Evolutionary conservation across 768 basidiomycete species (phyloP).

Genomic region (Rubroboletus satanas): DNA sequence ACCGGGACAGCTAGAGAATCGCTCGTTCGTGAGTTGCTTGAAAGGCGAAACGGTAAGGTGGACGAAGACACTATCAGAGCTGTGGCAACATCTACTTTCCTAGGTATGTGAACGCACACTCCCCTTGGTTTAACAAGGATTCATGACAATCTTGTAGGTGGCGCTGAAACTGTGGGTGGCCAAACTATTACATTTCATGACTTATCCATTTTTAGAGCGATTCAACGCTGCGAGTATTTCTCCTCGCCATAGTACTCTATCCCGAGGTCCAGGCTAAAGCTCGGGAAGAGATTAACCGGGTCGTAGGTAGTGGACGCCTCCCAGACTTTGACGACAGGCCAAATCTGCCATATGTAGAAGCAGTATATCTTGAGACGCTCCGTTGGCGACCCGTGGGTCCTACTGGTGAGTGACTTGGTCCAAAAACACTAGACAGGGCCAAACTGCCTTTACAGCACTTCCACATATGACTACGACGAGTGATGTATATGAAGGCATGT

Average conservation of each 20-base stretch:
- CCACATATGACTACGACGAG: conserved; percentile 22
- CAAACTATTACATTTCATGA: neutral
- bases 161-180: conserved; percentile 25
- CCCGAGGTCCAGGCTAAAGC: conserved; percentile 32
- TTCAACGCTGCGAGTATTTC: conserved; percentile 21
- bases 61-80: conserved; percentile 18
- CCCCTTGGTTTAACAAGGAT: neutral
- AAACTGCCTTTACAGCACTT: conserved; percentile 10
- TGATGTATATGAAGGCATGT: conserved; percentile 30
- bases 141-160: conserved; percentile 15
- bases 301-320: conserved; percentile 29
- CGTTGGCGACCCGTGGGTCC: conserved; percentile 32
- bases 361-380: conserved; percentile 28
- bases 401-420: conserved; percentile 17
- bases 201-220: conserved; percentile 11
- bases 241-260: conserved; percentile 33
- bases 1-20: conserved; percentile 21
- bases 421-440: neutral
- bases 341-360: conserved; percentile 31
- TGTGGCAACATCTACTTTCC: conserved; percentile 20
- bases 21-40: conserved; percentile 19
- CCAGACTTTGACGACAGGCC: conserved; percentile 28
- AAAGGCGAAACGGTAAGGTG: neutral
- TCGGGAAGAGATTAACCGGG: conserved; percentile 29
- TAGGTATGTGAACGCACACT: conserved; percentile 13